phyloP scores from a whole-genome alignment of 345 rosid species.

The Acer campestre region DNA sequence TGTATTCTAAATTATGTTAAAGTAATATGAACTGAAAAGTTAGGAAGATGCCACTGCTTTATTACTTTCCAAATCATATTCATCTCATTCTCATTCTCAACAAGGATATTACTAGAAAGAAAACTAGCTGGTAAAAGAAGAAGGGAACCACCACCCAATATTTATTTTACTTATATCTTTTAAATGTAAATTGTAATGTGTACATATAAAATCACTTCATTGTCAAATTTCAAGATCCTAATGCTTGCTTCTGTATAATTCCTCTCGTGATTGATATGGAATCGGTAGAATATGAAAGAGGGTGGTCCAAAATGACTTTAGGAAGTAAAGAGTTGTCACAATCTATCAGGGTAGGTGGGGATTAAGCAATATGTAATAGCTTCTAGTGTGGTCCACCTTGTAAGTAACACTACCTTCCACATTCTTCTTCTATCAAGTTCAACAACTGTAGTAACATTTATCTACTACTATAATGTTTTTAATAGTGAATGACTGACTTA shows the following conservation, averaged over 20 bases:
- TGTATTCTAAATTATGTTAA: no score
- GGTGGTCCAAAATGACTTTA: constrained; percentile 24
- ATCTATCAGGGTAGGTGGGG: constrained; percentile 10
- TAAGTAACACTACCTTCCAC: constrained; percentile 8
- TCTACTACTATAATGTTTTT: no score
- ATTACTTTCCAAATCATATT: not conserved
- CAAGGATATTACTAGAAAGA: not conserved
- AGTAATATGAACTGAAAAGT: no score
- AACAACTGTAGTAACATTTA: no score
- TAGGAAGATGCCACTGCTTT: not conserved
- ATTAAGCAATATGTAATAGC: constrained; percentile 7
- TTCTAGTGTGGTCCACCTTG: constrained; percentile 16
- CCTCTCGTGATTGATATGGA: not conserved
- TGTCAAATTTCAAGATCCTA: no score
- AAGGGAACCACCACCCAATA: no score
- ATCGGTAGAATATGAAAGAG: constrained; percentile 4
- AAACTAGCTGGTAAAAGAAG: not conserved
- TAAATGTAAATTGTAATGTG: no score
- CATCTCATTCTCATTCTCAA: not conserved
- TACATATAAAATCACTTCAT: no score
- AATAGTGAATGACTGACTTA: no score
- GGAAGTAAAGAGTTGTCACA: constrained; percentile 26
- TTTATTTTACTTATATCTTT: no score
- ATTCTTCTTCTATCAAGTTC: not conserved
- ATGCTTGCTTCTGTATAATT: no score